A percentile compares a stretch with the other conserved stretches of the same genome.
phyloP scores from a whole-genome alignment of 2,329 filamentous ascomycete genomes.

The Diaporthe eres region DNA sequence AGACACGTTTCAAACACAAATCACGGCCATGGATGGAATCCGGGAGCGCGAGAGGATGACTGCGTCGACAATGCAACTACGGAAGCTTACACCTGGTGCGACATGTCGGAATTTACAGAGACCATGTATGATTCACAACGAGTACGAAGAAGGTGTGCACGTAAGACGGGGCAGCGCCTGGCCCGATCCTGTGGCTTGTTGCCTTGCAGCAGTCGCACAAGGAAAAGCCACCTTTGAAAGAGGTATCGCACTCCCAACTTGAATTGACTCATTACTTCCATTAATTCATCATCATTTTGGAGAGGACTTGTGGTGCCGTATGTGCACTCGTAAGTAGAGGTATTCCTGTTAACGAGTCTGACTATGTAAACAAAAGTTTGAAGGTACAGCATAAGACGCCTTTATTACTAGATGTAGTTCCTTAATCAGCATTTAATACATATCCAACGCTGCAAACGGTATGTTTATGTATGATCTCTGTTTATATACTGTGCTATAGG shows the following conservation, averaged over 20 bases:
- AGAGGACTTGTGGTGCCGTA: neutral
- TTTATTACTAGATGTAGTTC: too few relatives aligned
- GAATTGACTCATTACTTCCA: neutral
- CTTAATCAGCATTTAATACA: too few relatives aligned
- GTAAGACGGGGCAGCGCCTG: neutral
- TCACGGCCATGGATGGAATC: neutral
- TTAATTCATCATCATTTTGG: too few relatives aligned
- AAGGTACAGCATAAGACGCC: neutral
- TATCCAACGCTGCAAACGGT: too few relatives aligned
- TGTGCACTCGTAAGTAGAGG: neutral
- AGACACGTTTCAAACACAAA: conserved; percentile 5
- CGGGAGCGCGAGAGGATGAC: neutral
- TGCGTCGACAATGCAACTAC: neutral
- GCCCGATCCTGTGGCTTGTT: neutral
- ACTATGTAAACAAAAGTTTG: neutral
- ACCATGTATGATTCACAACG: neutral
- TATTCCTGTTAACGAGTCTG: neutral
- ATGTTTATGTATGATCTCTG: neutral
- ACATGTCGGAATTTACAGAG: neutral
- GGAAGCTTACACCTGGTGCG: neutral
- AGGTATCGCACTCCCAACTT: neutral
- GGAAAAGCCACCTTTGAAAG: neutral
- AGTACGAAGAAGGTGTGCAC: neutral
- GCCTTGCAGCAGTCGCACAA: neutral
- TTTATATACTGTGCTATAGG: neutral